Conservation (phyloP, 495 filamentous ascomycete genomes). For the Tuber indicum region DNA sequence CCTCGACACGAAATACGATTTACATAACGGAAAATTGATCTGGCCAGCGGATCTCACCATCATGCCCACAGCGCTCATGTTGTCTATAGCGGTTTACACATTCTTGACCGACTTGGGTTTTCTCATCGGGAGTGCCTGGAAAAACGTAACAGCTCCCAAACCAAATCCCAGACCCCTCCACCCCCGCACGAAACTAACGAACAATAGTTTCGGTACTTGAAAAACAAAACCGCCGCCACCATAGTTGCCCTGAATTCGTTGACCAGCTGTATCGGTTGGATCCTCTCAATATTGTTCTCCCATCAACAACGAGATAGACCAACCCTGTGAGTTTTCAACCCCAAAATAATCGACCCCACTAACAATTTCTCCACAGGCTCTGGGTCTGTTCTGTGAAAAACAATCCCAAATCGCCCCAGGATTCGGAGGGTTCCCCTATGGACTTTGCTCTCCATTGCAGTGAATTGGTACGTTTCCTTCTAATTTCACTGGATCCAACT, state of each 20-base stretch:
- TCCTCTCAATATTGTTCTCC: conserved; percentile 16
- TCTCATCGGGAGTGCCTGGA: conserved; percentile 28
- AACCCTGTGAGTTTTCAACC: conserved; percentile 1
- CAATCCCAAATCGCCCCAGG: background rate
- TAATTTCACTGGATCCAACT: background rate
- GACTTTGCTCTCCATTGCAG: conserved; percentile 26
- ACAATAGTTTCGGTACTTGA: conserved; percentile 29
- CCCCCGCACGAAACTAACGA: background rate
- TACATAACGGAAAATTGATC: background rate
- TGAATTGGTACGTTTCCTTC: conserved; percentile 16
- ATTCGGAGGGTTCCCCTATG: conserved; percentile 14
- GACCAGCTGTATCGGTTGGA: conserved; percentile 16
- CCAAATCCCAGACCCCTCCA: background rate
- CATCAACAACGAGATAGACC: conserved; percentile 10
- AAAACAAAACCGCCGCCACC: conserved; percentile 17
- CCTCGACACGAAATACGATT: conserved; percentile 12
- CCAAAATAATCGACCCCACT: background rate
- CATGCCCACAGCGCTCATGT: conserved; percentile 18
- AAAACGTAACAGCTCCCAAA: conserved; percentile 9
- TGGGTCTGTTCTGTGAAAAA: conserved; percentile 20
- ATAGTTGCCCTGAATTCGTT: conserved; percentile 20
- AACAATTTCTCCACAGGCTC: conserved; percentile 13
- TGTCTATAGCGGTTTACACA: conserved; percentile 22
- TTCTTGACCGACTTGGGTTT: conserved; percentile 26
- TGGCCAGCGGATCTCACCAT: conserved; percentile 10